phyloP scores from a whole-genome alignment of 345 rosid species.

The Linum trigynum region DNA sequence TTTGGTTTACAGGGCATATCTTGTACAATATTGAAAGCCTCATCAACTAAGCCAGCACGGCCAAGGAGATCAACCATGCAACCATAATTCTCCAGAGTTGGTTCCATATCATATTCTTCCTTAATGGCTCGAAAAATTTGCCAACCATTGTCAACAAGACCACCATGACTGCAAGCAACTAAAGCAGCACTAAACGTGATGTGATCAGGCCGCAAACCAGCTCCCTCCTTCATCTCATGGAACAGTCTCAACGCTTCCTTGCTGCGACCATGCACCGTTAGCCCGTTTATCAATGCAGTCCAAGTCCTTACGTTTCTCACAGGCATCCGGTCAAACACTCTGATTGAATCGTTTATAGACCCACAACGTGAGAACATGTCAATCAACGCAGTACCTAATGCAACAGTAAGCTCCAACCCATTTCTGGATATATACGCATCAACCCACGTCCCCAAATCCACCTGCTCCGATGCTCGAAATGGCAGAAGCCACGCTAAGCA shows the following conservation, averaged over 20 bases:
- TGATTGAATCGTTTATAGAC: slow-evolving; percentile 28
- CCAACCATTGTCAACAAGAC: too few relatives aligned
- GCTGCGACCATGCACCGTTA: slow-evolving; percentile 37
- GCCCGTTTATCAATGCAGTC: slow-evolving; percentile 38
- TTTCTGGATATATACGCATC: slow-evolving; percentile 22
- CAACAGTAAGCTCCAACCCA: slow-evolving; percentile 18
- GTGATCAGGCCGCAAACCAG: too few relatives aligned
- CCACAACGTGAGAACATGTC: slow-evolving; percentile 51
- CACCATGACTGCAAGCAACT: too few relatives aligned
- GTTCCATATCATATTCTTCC: too few relatives aligned
- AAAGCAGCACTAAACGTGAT: too few relatives aligned
- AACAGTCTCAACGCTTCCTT: too few relatives aligned
- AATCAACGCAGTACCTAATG: slow-evolving; percentile 37
- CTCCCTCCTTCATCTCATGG: too few relatives aligned
- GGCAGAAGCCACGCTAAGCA: slow-evolving; percentile 37
- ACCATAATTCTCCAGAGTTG: too few relatives aligned
- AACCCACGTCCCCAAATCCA: slow-evolving; percentile 44
- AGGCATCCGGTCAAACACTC: slow-evolving; percentile 34
- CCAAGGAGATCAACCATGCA: slow-evolving; percentile 54
- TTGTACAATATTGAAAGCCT: slow-evolving; percentile 36
- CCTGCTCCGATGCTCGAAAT: slow-evolving; percentile 30
- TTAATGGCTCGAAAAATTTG: too few relatives aligned
- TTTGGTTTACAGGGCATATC: slow-evolving; percentile 34
- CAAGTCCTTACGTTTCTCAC: slow-evolving; percentile 34
- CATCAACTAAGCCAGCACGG: too few relatives aligned